phyloP scores from a whole-genome alignment of 306 rosid genomes.

The Quercus agrifolia region DNA sequence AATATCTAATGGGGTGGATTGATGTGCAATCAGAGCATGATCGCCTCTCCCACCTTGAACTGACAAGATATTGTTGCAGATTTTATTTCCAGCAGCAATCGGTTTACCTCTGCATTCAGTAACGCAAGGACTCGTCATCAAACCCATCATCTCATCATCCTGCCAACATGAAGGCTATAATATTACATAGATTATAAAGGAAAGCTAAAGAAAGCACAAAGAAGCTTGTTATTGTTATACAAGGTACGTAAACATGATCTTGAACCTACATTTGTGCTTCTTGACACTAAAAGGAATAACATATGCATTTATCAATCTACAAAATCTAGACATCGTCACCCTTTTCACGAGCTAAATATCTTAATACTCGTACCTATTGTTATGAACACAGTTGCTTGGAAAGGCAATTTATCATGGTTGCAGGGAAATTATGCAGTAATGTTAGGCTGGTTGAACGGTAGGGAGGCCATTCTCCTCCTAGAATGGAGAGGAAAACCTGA shows the following conservation, averaged over 20 bases:
- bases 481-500: too few species aligned
- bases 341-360: too few species aligned
- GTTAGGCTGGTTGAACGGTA: too few species aligned
- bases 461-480: too few species aligned
- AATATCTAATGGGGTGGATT: conserved; percentile 24
- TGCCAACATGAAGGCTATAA: conserved; percentile 32
- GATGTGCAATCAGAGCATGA: conserved; percentile 20
- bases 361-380: too few species aligned
- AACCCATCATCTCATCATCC: conserved; percentile 38
- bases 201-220: conserved; percentile 14
- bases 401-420: too few species aligned
- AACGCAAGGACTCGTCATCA: conserved; percentile 15
- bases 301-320: too few species aligned
- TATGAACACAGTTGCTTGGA: too few species aligned
- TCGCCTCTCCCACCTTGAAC: conserved; percentile 24
- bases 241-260: neutral
- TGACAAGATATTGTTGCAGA: conserved; percentile 24
- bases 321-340: too few species aligned
- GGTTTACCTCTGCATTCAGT: conserved; percentile 26
- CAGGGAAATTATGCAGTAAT: too few species aligned
- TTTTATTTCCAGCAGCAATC: conserved; percentile 27
- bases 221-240: neutral
- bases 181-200: conserved; percentile 21
- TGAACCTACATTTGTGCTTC: too few species aligned
- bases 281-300: too few species aligned